Evolutionary conservation across 768 basidiomycete genomes (phyloP).

Genomic region (Strobilomyces confusus): DNA sequence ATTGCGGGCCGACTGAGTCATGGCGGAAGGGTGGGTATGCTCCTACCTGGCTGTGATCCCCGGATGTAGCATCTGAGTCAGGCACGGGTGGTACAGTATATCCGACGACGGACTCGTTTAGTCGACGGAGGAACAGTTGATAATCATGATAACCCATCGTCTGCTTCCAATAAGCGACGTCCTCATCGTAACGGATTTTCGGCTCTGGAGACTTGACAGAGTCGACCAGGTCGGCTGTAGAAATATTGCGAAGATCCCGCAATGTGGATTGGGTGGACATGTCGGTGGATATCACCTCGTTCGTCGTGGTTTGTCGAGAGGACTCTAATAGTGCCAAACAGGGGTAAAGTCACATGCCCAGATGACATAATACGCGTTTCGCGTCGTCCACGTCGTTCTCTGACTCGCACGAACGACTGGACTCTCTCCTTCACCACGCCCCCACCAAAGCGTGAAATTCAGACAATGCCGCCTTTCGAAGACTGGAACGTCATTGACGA

Average conservation of each 20-base stretch:
- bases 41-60: slow-evolving; percentile 19
- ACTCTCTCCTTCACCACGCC: background rate
- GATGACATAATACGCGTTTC: slow-evolving; percentile 27
- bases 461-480: slow-evolving; percentile 62
- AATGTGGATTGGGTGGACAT: slow-evolving; percentile 19
- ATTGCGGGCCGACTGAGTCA: background rate
- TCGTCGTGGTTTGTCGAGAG: background rate
- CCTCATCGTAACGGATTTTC: slow-evolving; percentile 68
- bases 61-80: background rate
- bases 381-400: background rate
- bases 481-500: slow-evolving; percentile 80
- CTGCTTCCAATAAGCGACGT: slow-evolving; percentile 67
- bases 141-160: slow-evolving; percentile 74
- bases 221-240: slow-evolving; percentile 18
- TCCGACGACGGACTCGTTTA: slow-evolving; percentile 77
- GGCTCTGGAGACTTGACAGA: slow-evolving; percentile 34
- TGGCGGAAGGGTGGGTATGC: background rate
- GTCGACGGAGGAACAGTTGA: slow-evolving; percentile 65
- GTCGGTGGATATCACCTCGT: no score
- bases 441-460: background rate
- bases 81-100: slow-evolving; percentile 42
- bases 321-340: background rate
- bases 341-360: slow-evolving; percentile 14
- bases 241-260: slow-evolving; percentile 31
- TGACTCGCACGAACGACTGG: slow-evolving; percentile 2